Evolutionary conservation across 148 eudicot genomes (phyloP).

Genomic region (Salicornia ramosissima): DNA sequence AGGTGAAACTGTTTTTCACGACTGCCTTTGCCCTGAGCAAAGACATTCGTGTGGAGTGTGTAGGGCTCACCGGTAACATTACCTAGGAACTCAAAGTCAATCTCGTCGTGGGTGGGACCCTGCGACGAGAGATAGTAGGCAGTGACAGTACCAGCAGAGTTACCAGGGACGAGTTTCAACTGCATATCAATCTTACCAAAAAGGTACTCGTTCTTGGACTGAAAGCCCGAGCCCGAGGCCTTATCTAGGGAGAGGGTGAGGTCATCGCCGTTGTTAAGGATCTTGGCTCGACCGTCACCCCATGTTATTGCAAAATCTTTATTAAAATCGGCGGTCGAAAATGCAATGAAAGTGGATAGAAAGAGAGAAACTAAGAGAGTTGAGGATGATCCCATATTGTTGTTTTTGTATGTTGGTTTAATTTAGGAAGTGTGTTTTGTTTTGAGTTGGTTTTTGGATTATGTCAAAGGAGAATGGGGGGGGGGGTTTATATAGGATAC

Average conservation of each 20-base stretch:
- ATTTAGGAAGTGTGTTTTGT: too few species aligned
- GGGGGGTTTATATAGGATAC: too few species aligned
- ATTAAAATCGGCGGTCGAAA: slow-evolving; percentile 29
- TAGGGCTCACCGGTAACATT: slow-evolving; percentile 27
- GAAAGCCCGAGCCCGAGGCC: slow-evolving; percentile 28
- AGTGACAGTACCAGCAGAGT: slow-evolving; percentile 30
- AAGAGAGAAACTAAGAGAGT: not conserved
- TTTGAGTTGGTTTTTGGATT: too few species aligned
- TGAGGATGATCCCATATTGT: not conserved
- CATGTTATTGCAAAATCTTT: slow-evolving; percentile 23
- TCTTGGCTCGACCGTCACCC: slow-evolving; percentile 24
- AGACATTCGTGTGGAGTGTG: slow-evolving; percentile 32
- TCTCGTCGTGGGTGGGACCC: slow-evolving; percentile 26
- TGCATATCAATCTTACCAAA: slow-evolving; percentile 26
- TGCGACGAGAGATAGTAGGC: slow-evolving; percentile 28
- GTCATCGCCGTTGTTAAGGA: slow-evolving; percentile 17
- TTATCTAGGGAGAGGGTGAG: slow-evolving; percentile 28
- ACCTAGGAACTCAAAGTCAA: slow-evolving; percentile 32
- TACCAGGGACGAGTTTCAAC: slow-evolving; percentile 23
- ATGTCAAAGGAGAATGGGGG: too few species aligned
- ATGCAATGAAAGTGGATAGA: not conserved
- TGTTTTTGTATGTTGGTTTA: too few species aligned
- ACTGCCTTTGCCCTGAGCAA: slow-evolving; percentile 22
- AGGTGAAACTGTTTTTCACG: slow-evolving; percentile 29
- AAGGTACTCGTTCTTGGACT: slow-evolving; percentile 22